Percentiles rank a stretch among this genome's conserved stretches.
phyloP scores from a whole-genome alignment of 2,329 filamentous ascomycete genomes.

The Sporothrix inflata region DNA sequence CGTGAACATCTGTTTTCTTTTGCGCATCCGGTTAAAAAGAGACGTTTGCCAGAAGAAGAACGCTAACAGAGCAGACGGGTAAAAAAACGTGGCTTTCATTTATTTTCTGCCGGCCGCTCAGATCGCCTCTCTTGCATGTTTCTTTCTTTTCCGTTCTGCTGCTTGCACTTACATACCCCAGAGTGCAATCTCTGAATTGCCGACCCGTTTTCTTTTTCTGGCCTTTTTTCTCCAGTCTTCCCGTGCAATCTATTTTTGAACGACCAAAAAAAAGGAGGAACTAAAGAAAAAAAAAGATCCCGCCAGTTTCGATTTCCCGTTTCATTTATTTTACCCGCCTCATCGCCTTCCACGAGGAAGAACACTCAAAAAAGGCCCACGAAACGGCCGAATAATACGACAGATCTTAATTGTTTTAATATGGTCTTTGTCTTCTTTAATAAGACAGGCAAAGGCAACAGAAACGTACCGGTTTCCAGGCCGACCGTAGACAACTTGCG shows the following conservation, averaged over 20 bases:
- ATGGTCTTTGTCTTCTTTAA: neutral
- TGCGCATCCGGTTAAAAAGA: constrained; percentile 10
- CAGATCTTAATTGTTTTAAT: neutral
- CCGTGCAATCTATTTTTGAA: constrained; percentile 10
- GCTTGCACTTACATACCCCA: neutral
- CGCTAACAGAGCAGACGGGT: neutral
- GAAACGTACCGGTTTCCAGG: constrained; percentile 23
- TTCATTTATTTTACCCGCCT: constrained; percentile 3
- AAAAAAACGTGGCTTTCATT: constrained; percentile 19
- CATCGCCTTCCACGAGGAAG: neutral
- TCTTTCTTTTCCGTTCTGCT: neutral
- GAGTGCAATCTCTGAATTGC: neutral
- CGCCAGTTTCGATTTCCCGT: constrained; percentile 5
- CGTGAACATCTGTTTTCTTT: neutral
- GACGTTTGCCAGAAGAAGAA: neutral
- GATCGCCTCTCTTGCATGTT: neutral
- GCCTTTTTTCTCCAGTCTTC: neutral
- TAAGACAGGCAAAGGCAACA: neutral
- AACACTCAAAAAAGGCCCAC: neutral
- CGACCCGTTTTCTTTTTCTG: neutral
- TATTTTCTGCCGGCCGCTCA: neutral
- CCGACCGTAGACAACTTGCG: constrained; percentile 2
- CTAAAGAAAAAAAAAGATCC: neutral
- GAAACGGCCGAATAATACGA: neutral
- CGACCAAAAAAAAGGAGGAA: neutral